Evolutionary conservation across 371 early-diverging fungal genomes (phyloP).

Genomic region (Nematocida sp.): DNA sequence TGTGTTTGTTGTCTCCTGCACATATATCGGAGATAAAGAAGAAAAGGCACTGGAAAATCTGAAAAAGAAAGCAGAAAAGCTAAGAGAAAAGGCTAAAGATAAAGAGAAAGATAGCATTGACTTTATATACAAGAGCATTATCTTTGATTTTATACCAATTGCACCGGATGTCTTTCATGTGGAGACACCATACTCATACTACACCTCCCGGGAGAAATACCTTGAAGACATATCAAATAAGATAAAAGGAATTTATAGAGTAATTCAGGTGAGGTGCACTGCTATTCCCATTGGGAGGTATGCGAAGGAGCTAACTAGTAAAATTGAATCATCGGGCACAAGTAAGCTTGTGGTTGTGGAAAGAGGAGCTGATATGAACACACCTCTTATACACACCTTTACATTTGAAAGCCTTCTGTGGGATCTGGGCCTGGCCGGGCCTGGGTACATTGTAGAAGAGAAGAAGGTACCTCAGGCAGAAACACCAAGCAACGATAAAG

Average conservation of each 20-base stretch:
- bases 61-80: conserved; percentile 39
- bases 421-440: conserved; percentile 53
- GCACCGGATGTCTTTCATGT: conserved; percentile 37
- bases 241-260: conserved; percentile 21
- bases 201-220: conserved; percentile 26
- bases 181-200: conserved; percentile 4
- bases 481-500: conserved; percentile 5
- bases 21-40: conserved; percentile 13
- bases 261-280: conserved; percentile 10
- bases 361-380: conserved; percentile 65
- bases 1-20: conserved; percentile 47
- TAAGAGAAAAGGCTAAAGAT: conserved; percentile 17
- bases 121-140: conserved; percentile 37
- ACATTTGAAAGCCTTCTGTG: conserved; percentile 65
- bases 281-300: conserved; percentile 37
- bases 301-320: conserved; percentile 20
- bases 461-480: neutral
- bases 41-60: conserved; percentile 13
- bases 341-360: conserved; percentile 64
- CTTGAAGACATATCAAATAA: neutral
- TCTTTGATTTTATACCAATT: conserved; percentile 51
- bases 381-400: conserved; percentile 69
- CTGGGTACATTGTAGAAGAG: conserved; percentile 49
- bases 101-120: neutral
- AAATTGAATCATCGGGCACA: conserved; percentile 18